phyloP scores from a whole-genome alignment of 495 filamentous ascomycete genomes.

The Talaromyces liani region DNA sequence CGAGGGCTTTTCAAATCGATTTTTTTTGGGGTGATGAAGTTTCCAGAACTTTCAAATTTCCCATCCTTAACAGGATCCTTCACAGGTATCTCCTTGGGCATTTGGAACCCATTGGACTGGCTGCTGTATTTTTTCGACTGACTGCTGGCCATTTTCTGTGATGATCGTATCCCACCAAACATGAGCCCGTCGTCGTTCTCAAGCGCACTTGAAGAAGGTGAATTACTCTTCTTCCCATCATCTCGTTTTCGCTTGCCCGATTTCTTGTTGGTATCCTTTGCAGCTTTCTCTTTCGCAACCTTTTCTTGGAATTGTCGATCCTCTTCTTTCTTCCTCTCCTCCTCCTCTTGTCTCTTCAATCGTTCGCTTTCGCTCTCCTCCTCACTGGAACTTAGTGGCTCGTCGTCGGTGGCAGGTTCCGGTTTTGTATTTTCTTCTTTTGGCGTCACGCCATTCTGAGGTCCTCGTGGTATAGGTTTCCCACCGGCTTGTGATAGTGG shows the following conservation, averaged over 20 bases:
- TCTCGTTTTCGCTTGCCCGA: neutral
- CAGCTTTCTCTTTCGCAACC: neutral
- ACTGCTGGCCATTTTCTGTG: neutral
- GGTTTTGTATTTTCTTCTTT: neutral
- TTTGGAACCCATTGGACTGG: neutral
- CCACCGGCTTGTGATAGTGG: conserved; percentile 13
- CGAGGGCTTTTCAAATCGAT: neutral
- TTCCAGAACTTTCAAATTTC: neutral
- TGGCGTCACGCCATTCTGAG: neutral
- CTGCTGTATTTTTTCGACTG: neutral
- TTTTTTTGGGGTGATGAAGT: neutral
- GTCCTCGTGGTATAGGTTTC: conserved; percentile 8
- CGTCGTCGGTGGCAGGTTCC: conserved; percentile 20
- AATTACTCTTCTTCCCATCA: neutral
- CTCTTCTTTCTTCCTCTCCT: conserved; percentile 2
- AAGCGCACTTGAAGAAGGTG: neutral
- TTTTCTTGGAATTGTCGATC: neutral
- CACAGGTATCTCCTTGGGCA: neutral
- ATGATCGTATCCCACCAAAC: neutral
- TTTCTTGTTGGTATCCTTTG: neutral
- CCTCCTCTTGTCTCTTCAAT: conserved; percentile 11
- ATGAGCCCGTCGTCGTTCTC: neutral
- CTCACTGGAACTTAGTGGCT: conserved; percentile 24
- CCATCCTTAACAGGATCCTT: neutral
- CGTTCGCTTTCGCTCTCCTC: conserved; percentile 14